Evolutionary conservation across 2,329 filamentous ascomycete genomes (phyloP).

Genomic region (Diplocarpon mali): DNA sequence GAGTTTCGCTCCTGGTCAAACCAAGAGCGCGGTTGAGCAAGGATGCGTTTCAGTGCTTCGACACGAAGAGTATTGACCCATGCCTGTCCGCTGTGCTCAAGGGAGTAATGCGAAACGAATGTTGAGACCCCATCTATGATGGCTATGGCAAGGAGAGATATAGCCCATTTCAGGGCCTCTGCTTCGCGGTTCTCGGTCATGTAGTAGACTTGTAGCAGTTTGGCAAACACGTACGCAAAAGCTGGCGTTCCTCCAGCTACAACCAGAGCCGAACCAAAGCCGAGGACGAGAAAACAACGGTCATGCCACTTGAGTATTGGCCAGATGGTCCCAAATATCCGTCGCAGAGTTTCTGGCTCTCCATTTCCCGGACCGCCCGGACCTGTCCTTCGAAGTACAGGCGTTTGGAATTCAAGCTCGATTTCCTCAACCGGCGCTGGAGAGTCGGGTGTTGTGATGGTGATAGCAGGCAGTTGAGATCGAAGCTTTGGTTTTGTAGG

Average conservation of each 20-base stretch:
- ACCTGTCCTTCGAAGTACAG: not conserved
- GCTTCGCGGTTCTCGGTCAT: slow-evolving; percentile 25
- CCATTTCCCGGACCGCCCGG: not conserved
- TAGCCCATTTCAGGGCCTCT: slow-evolving; percentile 44
- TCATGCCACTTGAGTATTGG: slow-evolving; percentile 44
- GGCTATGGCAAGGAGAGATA: slow-evolving; percentile 58
- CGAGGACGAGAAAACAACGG: slow-evolving; percentile 30
- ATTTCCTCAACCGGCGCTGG: not conserved
- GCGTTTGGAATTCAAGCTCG: not conserved
- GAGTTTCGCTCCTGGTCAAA: slow-evolving; percentile 62
- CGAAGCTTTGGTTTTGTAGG: not conserved
- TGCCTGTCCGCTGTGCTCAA: slow-evolving; percentile 59
- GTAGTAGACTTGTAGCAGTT: slow-evolving; percentile 62
- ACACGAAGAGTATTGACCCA: slow-evolving; percentile 68
- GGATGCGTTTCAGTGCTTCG: slow-evolving; percentile 55
- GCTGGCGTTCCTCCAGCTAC: slow-evolving; percentile 32
- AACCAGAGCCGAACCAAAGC: slow-evolving; percentile 45
- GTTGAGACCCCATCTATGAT: slow-evolving; percentile 52
- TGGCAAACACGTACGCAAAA: slow-evolving; percentile 68
- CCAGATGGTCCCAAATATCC: slow-evolving; percentile 62
- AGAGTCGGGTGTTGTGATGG: not conserved
- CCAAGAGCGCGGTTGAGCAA: slow-evolving; percentile 69
- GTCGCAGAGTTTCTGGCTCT: slow-evolving; percentile 30
- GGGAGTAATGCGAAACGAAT: slow-evolving; percentile 56
- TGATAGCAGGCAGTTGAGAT: not conserved